Evolutionary conservation across 2,329 filamentous ascomycete genomes (phyloP).

Genomic region (Curvularia sp.): DNA sequence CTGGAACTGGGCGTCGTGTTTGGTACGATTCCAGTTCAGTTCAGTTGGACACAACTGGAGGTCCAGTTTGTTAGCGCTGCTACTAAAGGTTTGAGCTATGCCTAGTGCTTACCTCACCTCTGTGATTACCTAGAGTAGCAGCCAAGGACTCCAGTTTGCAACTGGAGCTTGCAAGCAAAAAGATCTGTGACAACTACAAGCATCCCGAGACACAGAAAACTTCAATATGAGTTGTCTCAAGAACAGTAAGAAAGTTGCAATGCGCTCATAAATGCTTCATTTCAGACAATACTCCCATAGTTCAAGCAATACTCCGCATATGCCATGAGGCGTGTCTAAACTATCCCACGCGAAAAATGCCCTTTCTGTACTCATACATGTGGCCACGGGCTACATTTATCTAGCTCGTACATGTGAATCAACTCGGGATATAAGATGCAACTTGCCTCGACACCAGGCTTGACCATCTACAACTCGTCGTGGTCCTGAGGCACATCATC

Average conservation of each 20-base stretch:
- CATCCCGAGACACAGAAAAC: not conserved
- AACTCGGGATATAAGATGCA: constrained; percentile 24
- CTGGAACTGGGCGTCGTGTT: too few species aligned
- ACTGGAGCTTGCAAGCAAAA: too few species aligned
- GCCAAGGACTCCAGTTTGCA: too few species aligned
- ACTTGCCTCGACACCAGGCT: constrained; percentile 21
- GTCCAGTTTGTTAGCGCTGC: too few species aligned
- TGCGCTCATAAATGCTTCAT: constrained; percentile 29
- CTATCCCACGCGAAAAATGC: constrained; percentile 18
- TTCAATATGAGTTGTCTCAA: not conserved
- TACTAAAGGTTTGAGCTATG: too few species aligned
- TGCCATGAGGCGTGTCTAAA: constrained; percentile 27
- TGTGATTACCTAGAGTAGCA: too few species aligned
- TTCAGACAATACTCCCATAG: constrained; percentile 22
- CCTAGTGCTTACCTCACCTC: too few species aligned
- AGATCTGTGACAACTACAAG: not conserved
- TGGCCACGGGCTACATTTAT: constrained; percentile 15
- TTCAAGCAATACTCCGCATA: constrained; percentile 29
- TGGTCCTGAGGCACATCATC: constrained; percentile 64
- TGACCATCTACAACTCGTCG: constrained; percentile 57
- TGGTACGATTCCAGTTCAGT: too few species aligned
- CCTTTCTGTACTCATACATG: constrained; percentile 42
- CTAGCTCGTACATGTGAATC: constrained; percentile 30
- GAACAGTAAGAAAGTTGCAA: not conserved
- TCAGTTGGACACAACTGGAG: too few species aligned